Base-by-base conservation (phyloP, 208 protist genomes). In the Trichomonas vaginalis region DNA sequence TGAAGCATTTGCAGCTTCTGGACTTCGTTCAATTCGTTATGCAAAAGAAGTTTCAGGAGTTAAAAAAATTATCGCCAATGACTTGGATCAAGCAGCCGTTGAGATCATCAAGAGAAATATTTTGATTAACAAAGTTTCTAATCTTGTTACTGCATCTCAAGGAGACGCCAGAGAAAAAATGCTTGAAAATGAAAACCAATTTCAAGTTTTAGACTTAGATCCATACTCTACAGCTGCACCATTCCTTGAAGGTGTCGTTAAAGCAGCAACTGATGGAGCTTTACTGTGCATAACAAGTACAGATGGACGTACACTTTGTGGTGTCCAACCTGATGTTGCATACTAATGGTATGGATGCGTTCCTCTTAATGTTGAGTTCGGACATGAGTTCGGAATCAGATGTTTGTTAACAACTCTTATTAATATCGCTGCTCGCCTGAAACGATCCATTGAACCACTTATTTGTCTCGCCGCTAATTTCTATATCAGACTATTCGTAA, bases 171-270 rank as follows among this genome's bases (percentile, higher is more conserved):
- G 42, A 32, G 46, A 96, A 21, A 96, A 98, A 2, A 97, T 99
- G 96, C 96, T 98, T 96, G 96, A 98, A 70, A 35, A 21, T 0
- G 37, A 97, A 97, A 96, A 97, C 96, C 87, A 96, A 39, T 99
- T 99, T 97, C 98, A 99, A 96, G 98, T 99, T 42, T 98, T 99
- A 23, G 99, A 99, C 96, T 97, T 99, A 6, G 99, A 99, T 96
- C 99, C 99, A 9, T 99, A 99, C 97, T 99, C 99, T 82, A 98
- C 99, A 2, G 98, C 98, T 21, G 97, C 98, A 8, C 98, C 98
- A 83, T 99, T 99, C 96, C 96, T 99, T 23, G 99, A 99, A 92
- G 97, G 95, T 8, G 99, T 99, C 0, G 98, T 99, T 32, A 98
- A 98, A 96, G 97, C 97, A 92, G 98, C 99, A 95, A 97, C 98